These are phyloP conservation scores for Yamadazyma taylorii DNA, from an alignment of 1,139 yeast genomes.

Conservation along the genomic window DNA sequence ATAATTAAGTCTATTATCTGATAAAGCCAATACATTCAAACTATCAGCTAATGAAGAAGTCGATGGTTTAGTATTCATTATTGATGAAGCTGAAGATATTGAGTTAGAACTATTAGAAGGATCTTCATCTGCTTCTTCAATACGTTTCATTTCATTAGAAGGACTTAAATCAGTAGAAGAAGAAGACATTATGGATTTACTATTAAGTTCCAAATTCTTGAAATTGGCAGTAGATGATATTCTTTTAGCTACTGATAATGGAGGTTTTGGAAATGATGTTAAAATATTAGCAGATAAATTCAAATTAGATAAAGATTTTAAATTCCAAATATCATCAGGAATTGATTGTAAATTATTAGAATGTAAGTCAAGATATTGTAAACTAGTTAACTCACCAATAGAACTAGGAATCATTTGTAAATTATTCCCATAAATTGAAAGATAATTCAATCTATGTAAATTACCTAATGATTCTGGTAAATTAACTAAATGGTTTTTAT, in stretches of 20 bases:
- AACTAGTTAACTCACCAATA: constrained; percentile 58
- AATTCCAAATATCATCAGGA: constrained; percentile 68
- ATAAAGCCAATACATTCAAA: constrained; percentile 58
- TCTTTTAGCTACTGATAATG: constrained; percentile 35
- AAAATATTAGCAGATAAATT: constrained; percentile 83
- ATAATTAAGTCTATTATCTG: constrained; percentile 84
- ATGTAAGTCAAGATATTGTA: constrained; percentile 78
- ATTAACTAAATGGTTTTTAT: constrained; percentile 78
- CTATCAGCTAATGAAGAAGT: constrained; percentile 53
- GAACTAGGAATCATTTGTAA: constrained; percentile 70
- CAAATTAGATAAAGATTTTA: constrained; percentile 55
- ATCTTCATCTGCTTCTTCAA: constrained; percentile 5
- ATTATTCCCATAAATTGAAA: constrained; percentile 76
- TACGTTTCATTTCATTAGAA: constrained; percentile 8
- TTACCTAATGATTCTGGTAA: constrained; percentile 70
- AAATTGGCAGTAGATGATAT: constrained; percentile 35
- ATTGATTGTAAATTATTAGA: constrained; percentile 76
- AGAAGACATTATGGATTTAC: background rate
- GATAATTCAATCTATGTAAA: constrained; percentile 57
- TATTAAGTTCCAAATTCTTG: constrained; percentile 7
- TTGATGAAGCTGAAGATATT: constrained; percentile 2
- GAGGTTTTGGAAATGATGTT: constrained; percentile 63
- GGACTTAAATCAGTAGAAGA: background rate
- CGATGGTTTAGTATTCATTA: constrained; percentile 13
- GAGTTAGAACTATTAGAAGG: no score